These are phyloP conservation scores for Chrysoporthe austroafricana DNA, from an alignment of 2,329 filamentous ascomycete species.

Conservation along the genomic window DNA sequence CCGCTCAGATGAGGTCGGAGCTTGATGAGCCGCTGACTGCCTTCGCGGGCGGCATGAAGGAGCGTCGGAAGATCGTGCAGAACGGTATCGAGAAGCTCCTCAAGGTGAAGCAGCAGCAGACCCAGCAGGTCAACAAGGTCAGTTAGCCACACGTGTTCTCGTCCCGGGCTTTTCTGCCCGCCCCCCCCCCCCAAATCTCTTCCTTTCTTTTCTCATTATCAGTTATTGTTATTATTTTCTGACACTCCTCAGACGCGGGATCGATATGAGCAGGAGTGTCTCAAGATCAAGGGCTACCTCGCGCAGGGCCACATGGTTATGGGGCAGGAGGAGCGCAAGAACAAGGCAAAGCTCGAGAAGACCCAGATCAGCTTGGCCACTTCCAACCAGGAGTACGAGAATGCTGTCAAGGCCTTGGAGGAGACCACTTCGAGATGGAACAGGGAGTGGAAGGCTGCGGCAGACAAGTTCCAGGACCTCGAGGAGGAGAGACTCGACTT, in stretches of 20 bases:
- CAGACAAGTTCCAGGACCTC: slow-evolving; percentile 98
- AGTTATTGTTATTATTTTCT: not conserved
- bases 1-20: slow-evolving; percentile 93
- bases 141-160: slow-evolving; percentile 32
- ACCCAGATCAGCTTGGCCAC: slow-evolving; percentile 93
- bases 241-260: slow-evolving; percentile 71
- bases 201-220: too few species aligned
- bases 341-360: slow-evolving; percentile 98
- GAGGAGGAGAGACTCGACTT: slow-evolving; percentile 97
- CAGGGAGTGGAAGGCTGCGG: slow-evolving; percentile 95
- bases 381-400: slow-evolving; percentile 92
- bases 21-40: slow-evolving; percentile 90
- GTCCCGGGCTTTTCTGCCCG: not conserved
- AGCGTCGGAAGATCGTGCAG: slow-evolving; percentile 94
- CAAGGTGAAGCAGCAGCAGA: slow-evolving; percentile 92
- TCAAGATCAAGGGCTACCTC: slow-evolving; percentile 98
- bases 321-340: slow-evolving; percentile 98
- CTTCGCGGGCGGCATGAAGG: slow-evolving; percentile 94
- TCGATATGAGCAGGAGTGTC: slow-evolving; percentile 94
- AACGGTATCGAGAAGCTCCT: slow-evolving; percentile 90
- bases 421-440: slow-evolving; percentile 97
- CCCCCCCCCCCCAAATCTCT: too few species aligned
- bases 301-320: slow-evolving; percentile 99
- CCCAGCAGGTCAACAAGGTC: slow-evolving; percentile 87
- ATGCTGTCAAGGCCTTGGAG: slow-evolving; percentile 88